Evolutionary conservation across 495 filamentous ascomycete genomes (phyloP), one percentile per base, ranked within the genome.

Genomic region (Trypethelium eluteriae): DNA sequence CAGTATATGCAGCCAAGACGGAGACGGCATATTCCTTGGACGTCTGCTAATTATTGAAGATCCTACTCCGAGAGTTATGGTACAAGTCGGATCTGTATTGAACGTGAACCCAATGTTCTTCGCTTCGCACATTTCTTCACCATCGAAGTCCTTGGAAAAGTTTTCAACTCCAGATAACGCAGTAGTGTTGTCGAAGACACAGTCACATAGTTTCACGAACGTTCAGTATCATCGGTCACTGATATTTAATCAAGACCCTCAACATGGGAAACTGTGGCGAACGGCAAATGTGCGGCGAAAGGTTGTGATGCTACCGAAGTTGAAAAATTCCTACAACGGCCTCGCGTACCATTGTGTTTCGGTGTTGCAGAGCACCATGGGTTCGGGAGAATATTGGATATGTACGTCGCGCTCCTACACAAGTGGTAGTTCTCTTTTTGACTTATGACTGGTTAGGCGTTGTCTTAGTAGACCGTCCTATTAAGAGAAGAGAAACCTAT

Each of bases 21-120:
- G 1, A 44, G 41, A 44, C 1, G 0, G 41, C 41, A 53, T 1
- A 1, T 36, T 59, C 7, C 32, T n/a, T 34, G 70, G 70, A 1
- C 62, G 65, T 3, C 56, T 68, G 12, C 12, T 71, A 0, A 61
- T 71, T 50, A 65, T 71, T 44, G 70, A 71, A 53, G 70, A 69
- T 66, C 65, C 69, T 14, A 64, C 57, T 4, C 62, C 41, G 61
- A 49, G 64, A 2, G 34, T 67, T 2, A 61, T 71, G 38, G 70
- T 69, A 25, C 14, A 64, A 25, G 35, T 69, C 2, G 70, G 25
- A 1, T 65, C 62, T 7, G 18, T 2, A 0, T 25, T 69, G 11
- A 38, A 67, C 2, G 64, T 69, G 2, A 64, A 71, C 47, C 70
- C 70, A 11, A 16, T 69, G 7, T 71, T 71, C 65, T 69, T 71